Conservation (phyloP, 208 protist species). For the Trypanosoma lewisi region DNA sequence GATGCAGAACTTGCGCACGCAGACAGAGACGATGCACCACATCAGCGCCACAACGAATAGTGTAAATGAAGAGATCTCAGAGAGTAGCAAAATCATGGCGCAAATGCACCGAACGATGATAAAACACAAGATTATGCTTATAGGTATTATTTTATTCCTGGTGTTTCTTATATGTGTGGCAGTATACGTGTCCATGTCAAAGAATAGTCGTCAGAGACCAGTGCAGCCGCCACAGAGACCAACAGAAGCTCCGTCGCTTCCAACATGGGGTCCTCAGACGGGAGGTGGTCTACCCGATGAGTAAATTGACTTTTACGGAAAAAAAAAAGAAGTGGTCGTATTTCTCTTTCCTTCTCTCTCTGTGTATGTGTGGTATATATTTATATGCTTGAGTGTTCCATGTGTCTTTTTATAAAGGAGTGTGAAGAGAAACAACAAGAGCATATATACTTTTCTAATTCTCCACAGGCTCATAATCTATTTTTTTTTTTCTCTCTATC, state of each 20-base stretch:
- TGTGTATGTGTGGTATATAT: no score
- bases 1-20: conserved; percentile 50
- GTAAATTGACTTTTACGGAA: background rate
- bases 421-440: background rate
- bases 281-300: conserved; percentile 11
- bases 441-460: no score
- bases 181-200: conserved; percentile 49
- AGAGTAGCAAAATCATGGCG: conserved; percentile 59
- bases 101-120: conserved; percentile 66
- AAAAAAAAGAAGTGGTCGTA: background rate
- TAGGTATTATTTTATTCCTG: conserved; percentile 54
- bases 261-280: conserved; percentile 3
- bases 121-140: conserved; percentile 72
- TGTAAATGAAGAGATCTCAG: conserved; percentile 74
- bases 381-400: background rate
- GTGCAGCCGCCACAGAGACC: conserved; percentile 24
- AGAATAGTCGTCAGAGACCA: conserved; percentile 23
- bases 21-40: conserved; percentile 67
- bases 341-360: conserved; percentile 2
- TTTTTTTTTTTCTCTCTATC: conserved; percentile 15
- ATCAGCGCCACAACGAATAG: conserved; percentile 64
- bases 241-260: background rate
- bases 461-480: background rate
- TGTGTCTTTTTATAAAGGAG: background rate
- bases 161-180: conserved; percentile 66